phyloP scores from a whole-genome alignment of 345 rosid species.

The Eucalyptus polybractea region DNA sequence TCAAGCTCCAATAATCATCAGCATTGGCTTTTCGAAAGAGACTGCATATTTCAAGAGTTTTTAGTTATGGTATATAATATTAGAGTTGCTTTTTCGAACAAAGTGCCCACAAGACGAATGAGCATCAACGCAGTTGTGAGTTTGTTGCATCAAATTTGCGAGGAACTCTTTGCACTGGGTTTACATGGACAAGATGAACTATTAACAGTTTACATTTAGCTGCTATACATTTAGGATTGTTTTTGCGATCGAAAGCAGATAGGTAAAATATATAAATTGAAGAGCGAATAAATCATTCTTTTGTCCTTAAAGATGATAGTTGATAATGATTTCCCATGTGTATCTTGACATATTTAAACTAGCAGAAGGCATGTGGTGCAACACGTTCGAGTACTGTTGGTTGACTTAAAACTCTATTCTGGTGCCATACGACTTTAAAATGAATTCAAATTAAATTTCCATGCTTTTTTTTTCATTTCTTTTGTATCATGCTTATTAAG shows the following conservation, averaged over 20 bases:
- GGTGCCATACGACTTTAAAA: background rate
- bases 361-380: background rate
- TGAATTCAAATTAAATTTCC: background rate
- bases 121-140: background rate
- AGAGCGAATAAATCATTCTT: background rate
- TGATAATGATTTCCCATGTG: background rate
- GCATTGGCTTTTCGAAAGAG: background rate
- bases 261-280: background rate
- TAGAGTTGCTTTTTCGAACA: background rate
- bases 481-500: background rate
- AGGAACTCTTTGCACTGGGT: background rate
- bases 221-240: background rate
- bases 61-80: background rate
- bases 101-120: background rate
- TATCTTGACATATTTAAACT: background rate
- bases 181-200: background rate
- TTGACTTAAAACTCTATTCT: background rate
- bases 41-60: background rate
- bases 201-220: background rate
- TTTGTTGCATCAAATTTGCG: background rate
- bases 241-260: background rate
- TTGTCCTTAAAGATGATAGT: background rate
- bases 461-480: background rate
- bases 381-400: background rate
- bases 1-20: background rate